Percentiles rank a stretch among this genome's conserved stretches.
phyloP scores from a whole-genome alignment of 2,329 filamentous ascomycete species.

The Xylariaceae sp. region DNA sequence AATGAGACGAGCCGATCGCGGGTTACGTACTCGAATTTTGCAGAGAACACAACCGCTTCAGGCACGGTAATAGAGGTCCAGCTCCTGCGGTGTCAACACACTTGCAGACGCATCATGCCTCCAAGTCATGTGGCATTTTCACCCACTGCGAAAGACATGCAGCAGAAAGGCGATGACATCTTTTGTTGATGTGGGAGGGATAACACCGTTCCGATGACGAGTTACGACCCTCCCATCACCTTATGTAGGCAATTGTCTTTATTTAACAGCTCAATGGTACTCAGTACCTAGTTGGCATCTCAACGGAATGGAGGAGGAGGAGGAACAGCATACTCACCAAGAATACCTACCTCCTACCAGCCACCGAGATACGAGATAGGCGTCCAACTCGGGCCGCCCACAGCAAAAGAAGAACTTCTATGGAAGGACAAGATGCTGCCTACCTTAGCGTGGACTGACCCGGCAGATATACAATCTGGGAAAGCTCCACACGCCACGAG shows the following conservation, averaged over 20 bases:
- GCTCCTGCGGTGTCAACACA: conserved; percentile 29
- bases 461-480: conserved; percentile 9
- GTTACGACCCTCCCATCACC: no score
- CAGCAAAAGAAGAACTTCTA: conserved; percentile 26
- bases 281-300: no score
- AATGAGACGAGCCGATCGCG: not conserved
- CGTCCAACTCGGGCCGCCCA: conserved; percentile 23
- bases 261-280: no score
- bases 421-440: conserved; percentile 4
- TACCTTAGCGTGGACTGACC: conserved; percentile 1
- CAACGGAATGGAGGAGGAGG: no score
- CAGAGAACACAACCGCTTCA: conserved; percentile 33
- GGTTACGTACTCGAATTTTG: conserved; percentile 3
- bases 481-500: conserved; percentile 1
- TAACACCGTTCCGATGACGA: no score
- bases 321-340: no score
- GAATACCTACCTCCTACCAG: no score
- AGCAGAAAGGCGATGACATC: conserved; percentile 12
- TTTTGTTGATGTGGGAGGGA: conserved; percentile 26
- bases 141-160: conserved; percentile 29
- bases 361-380: conserved; percentile 5
- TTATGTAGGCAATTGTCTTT: no score
- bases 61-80: conserved; percentile 33
- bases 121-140: conserved; percentile 34
- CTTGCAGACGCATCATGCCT: conserved; percentile 32